These are phyloP conservation scores for Castanea sativa DNA, from an alignment of 306 rosid genomes.

Conservation along the genomic window DNA sequence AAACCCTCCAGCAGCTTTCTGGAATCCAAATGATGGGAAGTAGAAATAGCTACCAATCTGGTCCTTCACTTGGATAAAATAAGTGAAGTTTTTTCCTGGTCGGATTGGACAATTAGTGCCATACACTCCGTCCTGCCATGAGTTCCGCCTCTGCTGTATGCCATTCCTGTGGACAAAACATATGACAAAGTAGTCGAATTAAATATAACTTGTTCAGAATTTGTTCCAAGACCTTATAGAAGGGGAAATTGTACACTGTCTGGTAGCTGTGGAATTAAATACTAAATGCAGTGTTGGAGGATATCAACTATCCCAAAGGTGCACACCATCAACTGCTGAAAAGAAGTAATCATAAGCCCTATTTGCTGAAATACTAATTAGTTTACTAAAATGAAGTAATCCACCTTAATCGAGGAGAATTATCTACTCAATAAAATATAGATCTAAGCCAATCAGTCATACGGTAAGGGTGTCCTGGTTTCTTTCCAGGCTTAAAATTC, in stretches of 20 bases:
- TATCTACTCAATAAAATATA: too few species aligned
- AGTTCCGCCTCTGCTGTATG: slow-evolving; percentile 86
- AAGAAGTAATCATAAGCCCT: background rate
- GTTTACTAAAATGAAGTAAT: background rate
- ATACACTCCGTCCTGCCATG: slow-evolving; percentile 72
- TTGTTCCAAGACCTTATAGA: background rate
- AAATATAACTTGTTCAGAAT: background rate
- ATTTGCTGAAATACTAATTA: background rate
- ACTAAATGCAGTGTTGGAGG: background rate
- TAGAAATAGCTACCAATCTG: slow-evolving; percentile 69
- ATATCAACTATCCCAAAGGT: background rate
- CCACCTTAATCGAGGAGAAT: too few species aligned
- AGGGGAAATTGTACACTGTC: background rate
- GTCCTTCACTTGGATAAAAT: slow-evolving; percentile 53
- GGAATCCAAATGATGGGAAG: slow-evolving; percentile 63
- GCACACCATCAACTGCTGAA: background rate
- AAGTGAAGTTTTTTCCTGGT: slow-evolving; percentile 62
- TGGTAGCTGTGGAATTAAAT: background rate
- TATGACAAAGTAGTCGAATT: background rate
- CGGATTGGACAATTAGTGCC: slow-evolving; percentile 72
- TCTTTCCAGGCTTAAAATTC: background rate
- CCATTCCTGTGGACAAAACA: slow-evolving; percentile 68
- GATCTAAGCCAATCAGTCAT: too few species aligned
- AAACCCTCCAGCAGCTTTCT: slow-evolving; percentile 75
- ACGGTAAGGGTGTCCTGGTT: too few species aligned